A percentile compares a stretch with the other conserved stretches of the same genome.
Evolutionary conservation across 331 rosid species (phyloP).

Genomic region (Prunus yedoensis): DNA sequence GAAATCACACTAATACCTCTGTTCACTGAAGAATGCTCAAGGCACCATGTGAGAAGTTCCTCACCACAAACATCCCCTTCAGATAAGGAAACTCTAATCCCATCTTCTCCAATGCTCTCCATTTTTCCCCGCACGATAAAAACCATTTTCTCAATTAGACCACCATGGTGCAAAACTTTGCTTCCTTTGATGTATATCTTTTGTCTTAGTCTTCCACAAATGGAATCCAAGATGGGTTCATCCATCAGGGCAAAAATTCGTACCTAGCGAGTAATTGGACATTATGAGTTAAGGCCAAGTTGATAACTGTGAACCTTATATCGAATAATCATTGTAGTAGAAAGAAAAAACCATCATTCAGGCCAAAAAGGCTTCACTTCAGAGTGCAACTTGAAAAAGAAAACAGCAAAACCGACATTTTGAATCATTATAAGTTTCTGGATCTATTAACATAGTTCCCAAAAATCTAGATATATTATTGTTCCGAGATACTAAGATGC

Average conservation of each 20-base stretch:
- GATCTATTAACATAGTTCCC: neutral
- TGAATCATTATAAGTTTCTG: neutral
- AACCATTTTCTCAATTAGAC: conserved; percentile 81
- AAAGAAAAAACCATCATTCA: neutral
- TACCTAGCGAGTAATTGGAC: conserved; percentile 50
- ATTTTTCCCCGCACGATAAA: conserved; percentile 81
- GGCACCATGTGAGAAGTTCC: conserved; percentile 84
- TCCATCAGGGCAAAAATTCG: conserved; percentile 74
- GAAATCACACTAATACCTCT: conserved; percentile 48
- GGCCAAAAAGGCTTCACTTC: too few species aligned
- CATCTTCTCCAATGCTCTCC: conserved; percentile 72
- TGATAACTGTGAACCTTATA: neutral
- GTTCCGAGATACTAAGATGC: conserved; percentile 18
- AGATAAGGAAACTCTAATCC: conserved; percentile 42
- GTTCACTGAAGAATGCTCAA: conserved; percentile 75
- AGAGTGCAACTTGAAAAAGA: neutral
- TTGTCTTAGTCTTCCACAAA: conserved; percentile 74
- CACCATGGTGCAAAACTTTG: conserved; percentile 50
- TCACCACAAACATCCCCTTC: conserved; percentile 94
- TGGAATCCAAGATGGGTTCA: conserved; percentile 70
- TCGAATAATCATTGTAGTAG: neutral
- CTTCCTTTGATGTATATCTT: conserved; percentile 73
- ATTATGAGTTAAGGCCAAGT: neutral
- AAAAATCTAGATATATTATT: neutral
- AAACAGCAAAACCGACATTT: neutral